phyloP scores from a whole-genome alignment of 1,139 yeast genomes.

The Geotrichum fermentans region DNA sequence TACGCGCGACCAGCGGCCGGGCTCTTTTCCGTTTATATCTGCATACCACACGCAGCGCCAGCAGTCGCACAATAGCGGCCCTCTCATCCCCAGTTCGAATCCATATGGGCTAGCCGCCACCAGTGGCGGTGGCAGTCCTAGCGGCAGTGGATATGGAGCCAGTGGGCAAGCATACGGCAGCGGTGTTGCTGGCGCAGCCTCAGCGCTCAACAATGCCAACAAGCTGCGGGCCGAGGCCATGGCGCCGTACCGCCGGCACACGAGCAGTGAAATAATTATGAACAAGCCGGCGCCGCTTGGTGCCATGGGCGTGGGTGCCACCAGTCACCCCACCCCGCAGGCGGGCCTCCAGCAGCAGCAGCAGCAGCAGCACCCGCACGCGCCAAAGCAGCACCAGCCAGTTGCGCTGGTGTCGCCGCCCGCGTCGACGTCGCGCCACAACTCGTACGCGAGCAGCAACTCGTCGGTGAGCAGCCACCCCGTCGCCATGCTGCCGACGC shows the following conservation, averaged over 20 bases:
- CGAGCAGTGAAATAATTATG: slow-evolving; percentile 17
- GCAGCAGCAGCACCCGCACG: background rate
- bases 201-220: slow-evolving; percentile 1
- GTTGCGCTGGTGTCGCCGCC: slow-evolving; percentile 8
- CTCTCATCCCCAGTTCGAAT: slow-evolving; percentile 20
- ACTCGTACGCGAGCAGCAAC: slow-evolving; percentile 20
- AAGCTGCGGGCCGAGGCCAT: slow-evolving; percentile 18
- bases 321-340: background rate
- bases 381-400: slow-evolving; percentile 1
- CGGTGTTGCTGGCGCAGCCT: background rate
- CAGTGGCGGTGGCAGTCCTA: background rate
- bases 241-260: slow-evolving; percentile 21
- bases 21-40: slow-evolving; percentile 30
- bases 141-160: background rate
- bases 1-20: slow-evolving; percentile 32
- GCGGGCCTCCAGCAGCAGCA: background rate
- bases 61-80: slow-evolving; percentile 9
- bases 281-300: background rate
- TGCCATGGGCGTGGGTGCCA: background rate
- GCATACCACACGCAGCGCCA: slow-evolving; percentile 19
- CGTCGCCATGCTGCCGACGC: slow-evolving; percentile 1
- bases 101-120: slow-evolving; percentile 9
- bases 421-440: slow-evolving; percentile 16
- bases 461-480: slow-evolving; percentile 4
- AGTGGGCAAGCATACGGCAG: background rate